These are phyloP conservation scores for Schwanniomyces etchellsii DNA, from an alignment of 1,139 yeast genomes.

Conservation along the genomic window DNA sequence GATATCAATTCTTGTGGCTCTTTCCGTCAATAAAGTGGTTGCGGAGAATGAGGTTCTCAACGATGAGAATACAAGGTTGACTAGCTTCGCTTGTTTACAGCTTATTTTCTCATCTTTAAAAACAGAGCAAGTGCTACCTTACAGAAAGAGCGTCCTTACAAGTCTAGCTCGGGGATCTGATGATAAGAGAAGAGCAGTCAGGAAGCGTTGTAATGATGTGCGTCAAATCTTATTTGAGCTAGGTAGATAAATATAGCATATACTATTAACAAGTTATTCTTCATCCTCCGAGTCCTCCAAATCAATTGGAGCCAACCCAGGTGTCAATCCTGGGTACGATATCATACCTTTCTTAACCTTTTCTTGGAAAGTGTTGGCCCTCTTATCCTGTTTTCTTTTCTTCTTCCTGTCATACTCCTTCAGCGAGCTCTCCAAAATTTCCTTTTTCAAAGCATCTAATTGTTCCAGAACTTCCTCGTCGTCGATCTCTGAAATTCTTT, in stretches of 20 bases:
- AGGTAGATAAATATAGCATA: slow-evolving; percentile 13
- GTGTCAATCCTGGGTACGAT: slow-evolving; percentile 71
- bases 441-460: slow-evolving; percentile 33
- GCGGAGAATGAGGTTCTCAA: slow-evolving; percentile 17
- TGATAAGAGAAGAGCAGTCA: slow-evolving; percentile 67
- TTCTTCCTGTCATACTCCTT: slow-evolving; percentile 16
- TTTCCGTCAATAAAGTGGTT: slow-evolving; percentile 20
- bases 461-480: slow-evolving; percentile 41
- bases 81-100: slow-evolving; percentile 53
- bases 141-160: slow-evolving; percentile 43
- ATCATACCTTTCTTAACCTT: slow-evolving; percentile 39
- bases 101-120: slow-evolving; percentile 38
- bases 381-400: slow-evolving; percentile 15
- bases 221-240: slow-evolving; percentile 70
- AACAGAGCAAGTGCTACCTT: slow-evolving; percentile 42
- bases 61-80: slow-evolving; percentile 45
- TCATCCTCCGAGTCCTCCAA: slow-evolving; percentile 43
- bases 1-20: slow-evolving; percentile 47
- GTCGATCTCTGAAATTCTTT: slow-evolving; percentile 40
- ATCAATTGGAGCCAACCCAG: slow-evolving; percentile 89
- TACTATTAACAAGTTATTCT: slow-evolving; percentile 10
- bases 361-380: slow-evolving; percentile 35
- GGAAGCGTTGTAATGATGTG: slow-evolving; percentile 72
- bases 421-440: slow-evolving; percentile 23
- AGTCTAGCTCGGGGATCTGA: slow-evolving; percentile 54